phyloP scores from a whole-genome alignment of 768 basidiomycete species.

The Lentinula raphanica region DNA sequence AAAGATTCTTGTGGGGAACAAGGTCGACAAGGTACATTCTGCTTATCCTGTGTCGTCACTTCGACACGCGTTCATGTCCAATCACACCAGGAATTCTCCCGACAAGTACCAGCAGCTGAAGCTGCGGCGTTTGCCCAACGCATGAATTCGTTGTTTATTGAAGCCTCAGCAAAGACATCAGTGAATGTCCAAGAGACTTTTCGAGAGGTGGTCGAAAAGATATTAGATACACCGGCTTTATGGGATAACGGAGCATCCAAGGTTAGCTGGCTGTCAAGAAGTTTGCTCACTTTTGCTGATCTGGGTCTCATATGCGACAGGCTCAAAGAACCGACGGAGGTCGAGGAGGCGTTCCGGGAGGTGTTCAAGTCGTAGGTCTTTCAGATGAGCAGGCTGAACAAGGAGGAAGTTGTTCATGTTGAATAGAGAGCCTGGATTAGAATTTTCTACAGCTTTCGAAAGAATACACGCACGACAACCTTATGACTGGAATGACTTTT shows the following conservation, averaged over 20 bases:
- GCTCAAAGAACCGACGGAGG: conserved; percentile 33
- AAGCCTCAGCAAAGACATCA: conserved; percentile 90
- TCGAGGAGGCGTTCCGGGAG: conserved; percentile 44
- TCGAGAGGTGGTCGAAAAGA: conserved; percentile 32
- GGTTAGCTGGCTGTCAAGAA: no score
- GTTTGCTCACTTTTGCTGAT: neutral
- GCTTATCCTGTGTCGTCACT: neutral
- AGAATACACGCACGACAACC: neutral
- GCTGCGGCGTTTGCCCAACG: conserved; percentile 75
- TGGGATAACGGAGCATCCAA: conserved; percentile 43
- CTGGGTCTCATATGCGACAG: neutral
- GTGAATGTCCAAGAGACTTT: conserved; percentile 66
- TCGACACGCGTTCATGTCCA: neutral
- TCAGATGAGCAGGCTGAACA: conserved; percentile 19
- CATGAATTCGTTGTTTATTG: conserved; percentile 83
- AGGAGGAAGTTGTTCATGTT: conserved; percentile 27
- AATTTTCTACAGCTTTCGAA: no score
- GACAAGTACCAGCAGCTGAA: conserved; percentile 78
- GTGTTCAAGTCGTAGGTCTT: conserved; percentile 40
- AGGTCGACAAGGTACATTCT: conserved; percentile 75
- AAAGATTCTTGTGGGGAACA: conserved; percentile 93
- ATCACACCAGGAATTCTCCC: conserved; percentile 72
- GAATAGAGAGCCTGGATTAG: neutral
- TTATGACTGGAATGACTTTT: no score
- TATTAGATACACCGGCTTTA: conserved; percentile 77